phyloP scores from a whole-genome alignment of 1,284 basidiomycete species.

The Naganishia cerealis region DNA sequence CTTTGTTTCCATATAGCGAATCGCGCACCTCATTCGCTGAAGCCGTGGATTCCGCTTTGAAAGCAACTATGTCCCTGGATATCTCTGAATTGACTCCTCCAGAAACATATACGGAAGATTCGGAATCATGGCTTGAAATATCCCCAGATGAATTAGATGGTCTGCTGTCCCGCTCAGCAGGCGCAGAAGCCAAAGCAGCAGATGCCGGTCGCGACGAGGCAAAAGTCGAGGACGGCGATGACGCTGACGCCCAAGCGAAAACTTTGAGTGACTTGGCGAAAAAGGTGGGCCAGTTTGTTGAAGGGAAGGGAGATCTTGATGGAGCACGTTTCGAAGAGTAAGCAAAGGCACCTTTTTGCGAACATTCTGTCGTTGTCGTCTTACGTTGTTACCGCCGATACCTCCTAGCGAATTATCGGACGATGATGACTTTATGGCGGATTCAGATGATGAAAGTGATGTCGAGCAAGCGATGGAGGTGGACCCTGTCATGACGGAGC shows the following conservation, averaged over 20 bases:
- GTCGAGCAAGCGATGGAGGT: constrained; percentile 39
- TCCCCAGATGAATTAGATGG: constrained; percentile 52
- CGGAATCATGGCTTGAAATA: constrained; percentile 50
- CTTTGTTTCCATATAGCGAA: constrained; percentile 46
- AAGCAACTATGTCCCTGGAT: constrained; percentile 34
- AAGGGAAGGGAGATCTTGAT: constrained; percentile 79
- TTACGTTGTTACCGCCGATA: neutral
- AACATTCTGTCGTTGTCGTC: neutral
- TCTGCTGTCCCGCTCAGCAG: constrained; percentile 40
- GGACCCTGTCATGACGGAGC: constrained; percentile 39
- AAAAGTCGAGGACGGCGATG: constrained; percentile 50
- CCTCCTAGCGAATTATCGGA: constrained; percentile 47
- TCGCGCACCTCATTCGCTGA: constrained; percentile 70
- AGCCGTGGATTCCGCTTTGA: constrained; percentile 66
- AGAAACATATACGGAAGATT: constrained; percentile 42
- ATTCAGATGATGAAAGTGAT: constrained; percentile 49
- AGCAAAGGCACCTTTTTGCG: constrained; percentile 44
- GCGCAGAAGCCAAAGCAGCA: constrained; percentile 15
- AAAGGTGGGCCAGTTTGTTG: constrained; percentile 81
- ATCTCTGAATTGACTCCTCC: constrained; percentile 22
- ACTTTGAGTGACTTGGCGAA: constrained; percentile 72
- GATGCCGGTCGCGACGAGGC: constrained; percentile 29
- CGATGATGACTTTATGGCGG: constrained; percentile 55
- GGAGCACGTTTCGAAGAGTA: constrained; percentile 86
- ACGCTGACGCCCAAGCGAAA: constrained; percentile 63